Base-by-base conservation (phyloP, 768 basidiomycete genomes). In the Pisolithus sp. region DNA sequence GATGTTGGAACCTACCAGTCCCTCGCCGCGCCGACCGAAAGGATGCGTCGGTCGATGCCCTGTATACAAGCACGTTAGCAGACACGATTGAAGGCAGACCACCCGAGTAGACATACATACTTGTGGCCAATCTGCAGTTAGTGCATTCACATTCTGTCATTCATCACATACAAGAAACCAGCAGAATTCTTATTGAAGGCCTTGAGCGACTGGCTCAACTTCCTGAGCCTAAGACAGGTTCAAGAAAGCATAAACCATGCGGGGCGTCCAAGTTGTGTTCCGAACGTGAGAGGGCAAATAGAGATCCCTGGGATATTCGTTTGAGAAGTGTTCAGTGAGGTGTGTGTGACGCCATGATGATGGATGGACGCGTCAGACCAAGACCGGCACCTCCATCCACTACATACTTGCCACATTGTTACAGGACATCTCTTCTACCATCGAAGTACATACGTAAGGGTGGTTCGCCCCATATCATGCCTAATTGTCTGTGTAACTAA, bases 131-230 rank as follows among this genome's bases (percentile, higher is more conserved):
- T 96, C 93, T 0, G 84, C 84, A n/a, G 92, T 93, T 51, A 95
- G 77, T 2, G 91, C 83, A 63, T 94, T 93, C 91, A 97, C 94
- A 63, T 90, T n/a, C n/a, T n/a, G n/a, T n/a, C n/a, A n/a, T n/a
- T 86, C 82, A 94, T 85, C 21, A 85, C 82, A 64, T 93, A 94
- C 12, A 95, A 69, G 79, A 84, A 94, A 63, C 89, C 91, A 13
- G 93, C 88, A 62, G 96, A 95, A 13, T 83, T 82, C 68, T 97
- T 93, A 65, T 96, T 96, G 75, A 95, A 95, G 5, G 81, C 83
- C 13, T 80, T 79, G 48, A 97, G 76, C 18, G 89, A 83, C 42
- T 84, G 75, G 66, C 85, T 83, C 55, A 97, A 78, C 24, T 75
- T 72, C 54, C 79, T 79, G 61, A 97, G 76, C 21, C 77, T 68